A percentile compares a stretch with the other conserved stretches of the same genome.
These are phyloP conservation scores for Kodamaea fungicola DNA, from an alignment of 1,139 yeast genomes.

Conservation along the genomic window DNA sequence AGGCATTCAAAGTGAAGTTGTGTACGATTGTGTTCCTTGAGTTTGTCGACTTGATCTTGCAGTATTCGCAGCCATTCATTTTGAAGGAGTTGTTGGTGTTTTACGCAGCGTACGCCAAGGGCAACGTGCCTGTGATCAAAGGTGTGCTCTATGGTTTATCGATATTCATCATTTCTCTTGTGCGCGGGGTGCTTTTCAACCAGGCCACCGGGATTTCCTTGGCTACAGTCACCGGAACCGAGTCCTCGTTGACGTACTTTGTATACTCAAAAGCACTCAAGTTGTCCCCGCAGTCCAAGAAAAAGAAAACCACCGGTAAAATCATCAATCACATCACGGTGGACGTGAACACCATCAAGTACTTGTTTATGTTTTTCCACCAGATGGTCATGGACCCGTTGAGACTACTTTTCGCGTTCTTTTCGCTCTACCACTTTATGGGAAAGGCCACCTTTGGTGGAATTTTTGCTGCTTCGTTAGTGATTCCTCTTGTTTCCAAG, in stretches of 20 bases:
- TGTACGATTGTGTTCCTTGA: constrained; percentile 10
- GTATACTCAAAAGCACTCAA: constrained; percentile 33
- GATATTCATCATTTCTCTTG: constrained; percentile 15
- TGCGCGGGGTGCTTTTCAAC: constrained; percentile 17
- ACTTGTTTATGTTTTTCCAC: constrained; percentile 22
- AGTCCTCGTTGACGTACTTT: constrained; percentile 26
- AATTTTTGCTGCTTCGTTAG: constrained; percentile 26
- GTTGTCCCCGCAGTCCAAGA: constrained; percentile 36
- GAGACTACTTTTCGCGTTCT: constrained; percentile 24
- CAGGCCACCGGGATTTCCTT: constrained; percentile 25
- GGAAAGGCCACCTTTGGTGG: constrained; percentile 38
- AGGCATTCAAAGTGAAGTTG: constrained; percentile 10
- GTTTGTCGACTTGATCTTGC: constrained; percentile 10
- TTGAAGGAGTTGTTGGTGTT: constrained; percentile 20
- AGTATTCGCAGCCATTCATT: constrained; percentile 20
- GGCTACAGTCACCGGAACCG: constrained; percentile 16
- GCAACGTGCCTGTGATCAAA: constrained; percentile 17
- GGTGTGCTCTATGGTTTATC: constrained; percentile 19
- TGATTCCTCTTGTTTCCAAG: constrained; percentile 32
- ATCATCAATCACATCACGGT: constrained; percentile 38
- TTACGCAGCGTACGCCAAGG: constrained; percentile 10
- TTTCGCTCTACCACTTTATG: constrained; percentile 26
- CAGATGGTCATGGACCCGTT: constrained; percentile 30
- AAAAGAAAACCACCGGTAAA: constrained; percentile 39
- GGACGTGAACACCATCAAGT: constrained; percentile 28